Percentiles rank a stretch among this genome's conserved stretches.
These are phyloP conservation scores for Aspergillus indologenus DNA, from an alignment of 495 filamentous ascomycete species.

Conservation along the genomic window DNA sequence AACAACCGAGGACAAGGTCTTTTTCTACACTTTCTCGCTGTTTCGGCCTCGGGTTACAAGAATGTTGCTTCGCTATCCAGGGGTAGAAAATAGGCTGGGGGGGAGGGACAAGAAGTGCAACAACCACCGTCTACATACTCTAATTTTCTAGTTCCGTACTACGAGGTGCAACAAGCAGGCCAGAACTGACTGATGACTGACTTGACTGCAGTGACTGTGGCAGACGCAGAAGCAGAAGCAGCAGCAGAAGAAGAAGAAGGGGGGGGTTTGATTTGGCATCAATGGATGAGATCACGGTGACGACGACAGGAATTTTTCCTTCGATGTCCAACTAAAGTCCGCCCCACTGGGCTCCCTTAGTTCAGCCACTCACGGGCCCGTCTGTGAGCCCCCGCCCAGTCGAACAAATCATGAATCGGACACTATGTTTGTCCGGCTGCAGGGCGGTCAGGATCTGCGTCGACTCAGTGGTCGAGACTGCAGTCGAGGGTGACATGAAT, in stretches of 20 bases:
- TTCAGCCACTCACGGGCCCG: slow-evolving; percentile 29
- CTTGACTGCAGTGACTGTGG: neutral
- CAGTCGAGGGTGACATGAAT: neutral
- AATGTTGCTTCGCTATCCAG: slow-evolving; percentile 8
- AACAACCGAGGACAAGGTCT: neutral
- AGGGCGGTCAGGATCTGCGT: slow-evolving; percentile 13
- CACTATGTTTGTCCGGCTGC: slow-evolving; percentile 6
- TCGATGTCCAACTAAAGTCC: slow-evolving; percentile 15
- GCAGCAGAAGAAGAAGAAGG: slow-evolving; percentile 1
- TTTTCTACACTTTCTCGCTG: neutral
- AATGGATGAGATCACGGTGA: slow-evolving; percentile 37
- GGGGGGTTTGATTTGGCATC: slow-evolving; percentile 7
- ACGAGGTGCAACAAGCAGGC: neutral
- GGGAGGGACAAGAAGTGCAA: neutral
- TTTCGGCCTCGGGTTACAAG: neutral
- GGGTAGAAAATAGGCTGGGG: neutral
- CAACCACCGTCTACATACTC: neutral
- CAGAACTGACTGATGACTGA: too few relatives aligned
- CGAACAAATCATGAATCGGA: slow-evolving; percentile 11
- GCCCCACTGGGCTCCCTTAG: neutral
- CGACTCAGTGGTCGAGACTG: neutral
- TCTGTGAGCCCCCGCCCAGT: slow-evolving; percentile 10
- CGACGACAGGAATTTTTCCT: slow-evolving; percentile 38
- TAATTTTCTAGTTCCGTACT: neutral
- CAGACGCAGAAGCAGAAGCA: neutral